phyloP scores from a whole-genome alignment of 2,329 filamentous ascomycete genomes.

The Ophiocordyceps camponoti-leonardi region DNA sequence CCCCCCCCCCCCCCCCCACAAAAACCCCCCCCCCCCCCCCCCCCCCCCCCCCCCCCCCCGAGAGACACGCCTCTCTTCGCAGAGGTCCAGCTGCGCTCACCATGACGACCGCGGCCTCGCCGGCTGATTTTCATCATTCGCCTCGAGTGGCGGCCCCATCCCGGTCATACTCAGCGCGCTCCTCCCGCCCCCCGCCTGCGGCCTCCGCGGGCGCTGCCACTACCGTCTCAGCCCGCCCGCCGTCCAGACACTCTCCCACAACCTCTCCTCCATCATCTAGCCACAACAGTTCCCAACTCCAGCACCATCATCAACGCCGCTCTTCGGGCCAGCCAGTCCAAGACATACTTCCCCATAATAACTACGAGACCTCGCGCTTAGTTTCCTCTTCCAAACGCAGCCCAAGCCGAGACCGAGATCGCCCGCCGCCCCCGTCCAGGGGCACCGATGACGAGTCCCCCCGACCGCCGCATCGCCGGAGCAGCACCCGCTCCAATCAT shows the following conservation, averaged over 20 bases:
- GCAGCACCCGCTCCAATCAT: slow-evolving; percentile 30
- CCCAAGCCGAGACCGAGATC: slow-evolving; percentile 24
- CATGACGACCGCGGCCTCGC: slow-evolving; percentile 13
- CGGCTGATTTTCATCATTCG: slow-evolving; percentile 7
- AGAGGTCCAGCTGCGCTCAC: slow-evolving; percentile 1
- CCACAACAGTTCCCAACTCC: slow-evolving; percentile 6
- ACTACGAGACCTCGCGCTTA: slow-evolving; percentile 57
- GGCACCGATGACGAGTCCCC: slow-evolving; percentile 37
- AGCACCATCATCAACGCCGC: slow-evolving; percentile 17
- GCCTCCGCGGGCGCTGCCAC: slow-evolving; percentile 6
- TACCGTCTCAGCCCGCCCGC: slow-evolving; percentile 3
- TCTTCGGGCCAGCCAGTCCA: slow-evolving; percentile 25
- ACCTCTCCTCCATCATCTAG: slow-evolving; percentile 3
- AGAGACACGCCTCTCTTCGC: background rate
- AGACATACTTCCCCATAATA: slow-evolving; percentile 37
- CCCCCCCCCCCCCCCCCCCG: background rate
- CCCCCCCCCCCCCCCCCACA: background rate
- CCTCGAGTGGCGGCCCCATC: slow-evolving; percentile 12
- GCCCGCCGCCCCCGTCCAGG: slow-evolving; percentile 25
- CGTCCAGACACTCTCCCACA: slow-evolving; percentile 6
- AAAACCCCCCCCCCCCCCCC: too few relatives aligned
- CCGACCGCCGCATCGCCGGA: slow-evolving; percentile 25
- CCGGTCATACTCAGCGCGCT: slow-evolving; percentile 18
- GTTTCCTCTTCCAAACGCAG: slow-evolving; percentile 42
- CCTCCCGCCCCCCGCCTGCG: slow-evolving; percentile 11